Conservation (phyloP, 768 basidiomycete species). For the Asterophora lycoperdoides region DNA sequence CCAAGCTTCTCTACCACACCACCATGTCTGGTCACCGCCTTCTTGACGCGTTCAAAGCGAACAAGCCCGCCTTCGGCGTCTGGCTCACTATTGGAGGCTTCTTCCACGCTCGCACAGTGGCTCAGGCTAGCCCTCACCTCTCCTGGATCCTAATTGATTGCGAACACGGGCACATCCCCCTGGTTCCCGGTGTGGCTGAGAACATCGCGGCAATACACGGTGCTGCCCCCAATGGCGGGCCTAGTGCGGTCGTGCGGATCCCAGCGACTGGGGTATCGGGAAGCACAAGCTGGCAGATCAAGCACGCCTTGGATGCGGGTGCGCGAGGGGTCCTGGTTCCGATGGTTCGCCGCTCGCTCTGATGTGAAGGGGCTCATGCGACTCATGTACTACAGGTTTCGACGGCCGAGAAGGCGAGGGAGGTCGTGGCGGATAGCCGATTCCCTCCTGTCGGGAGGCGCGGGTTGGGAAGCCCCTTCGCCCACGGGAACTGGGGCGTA, state of each 20-base stretch:
- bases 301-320: conserved; percentile 64
- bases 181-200: conserved; percentile 55
- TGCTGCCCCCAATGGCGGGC: conserved; percentile 37
- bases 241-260: conserved; percentile 56
- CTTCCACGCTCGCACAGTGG: conserved; percentile 55
- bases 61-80: conserved; percentile 61
- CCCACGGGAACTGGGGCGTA: conserved; percentile 55
- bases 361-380: no score
- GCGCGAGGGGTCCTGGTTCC: conserved; percentile 58
- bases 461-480: conserved; percentile 64
- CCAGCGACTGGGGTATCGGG: conserved; percentile 57
- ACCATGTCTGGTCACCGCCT: no score
- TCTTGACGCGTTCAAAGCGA: conserved; percentile 45
- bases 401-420: conserved; percentile 50
- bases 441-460: conserved; percentile 62
- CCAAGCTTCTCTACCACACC: no score
- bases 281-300: conserved; percentile 67
- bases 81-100: conserved; percentile 62
- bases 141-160: conserved; percentile 67
- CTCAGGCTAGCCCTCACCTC: conserved; percentile 48
- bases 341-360: no score
- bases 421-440: conserved; percentile 51
- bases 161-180: conserved; percentile 59
- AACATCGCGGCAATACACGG: conserved; percentile 50
- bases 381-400: conserved; percentile 37